Evolutionary conservation across 768 basidiomycete species (phyloP).

Genomic region (Pleurotus tuoliensis): DNA sequence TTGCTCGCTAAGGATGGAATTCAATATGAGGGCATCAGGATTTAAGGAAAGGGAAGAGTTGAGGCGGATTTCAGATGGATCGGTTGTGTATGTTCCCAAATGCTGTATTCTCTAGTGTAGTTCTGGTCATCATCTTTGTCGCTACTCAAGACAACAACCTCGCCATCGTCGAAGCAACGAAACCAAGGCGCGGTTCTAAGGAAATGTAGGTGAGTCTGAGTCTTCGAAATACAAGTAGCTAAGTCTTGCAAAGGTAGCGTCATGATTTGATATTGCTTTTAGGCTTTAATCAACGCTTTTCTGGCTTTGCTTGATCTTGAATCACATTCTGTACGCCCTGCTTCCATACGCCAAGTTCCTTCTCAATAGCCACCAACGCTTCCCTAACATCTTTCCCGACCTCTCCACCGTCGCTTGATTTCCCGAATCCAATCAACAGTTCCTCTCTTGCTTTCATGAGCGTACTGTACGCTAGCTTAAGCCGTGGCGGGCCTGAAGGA

Average conservation of each 20-base stretch:
- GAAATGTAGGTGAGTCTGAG: too few relatives aligned
- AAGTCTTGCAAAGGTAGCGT: too few relatives aligned
- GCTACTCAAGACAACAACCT: too few relatives aligned
- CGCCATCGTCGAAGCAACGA: too few relatives aligned
- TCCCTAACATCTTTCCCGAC: constrained; percentile 64
- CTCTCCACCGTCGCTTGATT: constrained; percentile 64
- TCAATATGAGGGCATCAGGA: constrained; percentile 17
- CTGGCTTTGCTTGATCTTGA: constrained; percentile 32
- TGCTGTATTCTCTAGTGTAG: too few relatives aligned
- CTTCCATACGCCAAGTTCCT: constrained; percentile 70
- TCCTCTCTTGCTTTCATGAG: constrained; percentile 59
- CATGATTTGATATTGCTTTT: not conserved
- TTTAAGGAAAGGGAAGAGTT: not conserved
- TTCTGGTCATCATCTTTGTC: too few relatives aligned
- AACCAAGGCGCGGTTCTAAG: too few relatives aligned
- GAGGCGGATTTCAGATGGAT: not conserved
- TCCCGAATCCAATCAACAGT: constrained; percentile 70
- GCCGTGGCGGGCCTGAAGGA: constrained; percentile 60
- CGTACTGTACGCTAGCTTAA: constrained; percentile 62
- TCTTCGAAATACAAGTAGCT: too few relatives aligned
- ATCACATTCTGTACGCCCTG: constrained; percentile 55
- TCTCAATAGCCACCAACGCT: constrained; percentile 57
- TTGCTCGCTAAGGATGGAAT: constrained; percentile 24
- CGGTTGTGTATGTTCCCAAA: not conserved
- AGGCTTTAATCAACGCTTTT: not conserved